Conservation (phyloP, 352 stramenopile species). For the Achlya hypogyna region DNA sequence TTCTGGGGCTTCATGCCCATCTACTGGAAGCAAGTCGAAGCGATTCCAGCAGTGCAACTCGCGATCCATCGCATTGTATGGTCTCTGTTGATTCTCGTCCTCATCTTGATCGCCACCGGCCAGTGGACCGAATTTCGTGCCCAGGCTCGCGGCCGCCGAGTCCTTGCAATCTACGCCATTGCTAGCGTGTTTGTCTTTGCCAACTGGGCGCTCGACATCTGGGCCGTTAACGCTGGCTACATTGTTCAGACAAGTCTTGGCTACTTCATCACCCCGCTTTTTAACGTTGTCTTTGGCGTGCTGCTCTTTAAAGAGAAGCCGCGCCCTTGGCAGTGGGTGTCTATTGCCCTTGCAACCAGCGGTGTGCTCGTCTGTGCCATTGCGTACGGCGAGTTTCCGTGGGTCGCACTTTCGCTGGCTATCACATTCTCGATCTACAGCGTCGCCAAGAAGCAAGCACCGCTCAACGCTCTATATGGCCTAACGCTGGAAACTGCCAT, state of each 20-base stretch:
- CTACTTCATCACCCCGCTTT: constrained; percentile 14
- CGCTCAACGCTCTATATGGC: neutral
- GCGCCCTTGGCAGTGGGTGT: neutral
- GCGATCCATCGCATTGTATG: constrained; percentile 5
- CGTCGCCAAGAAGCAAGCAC: constrained; percentile 9
- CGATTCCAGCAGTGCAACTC: constrained; percentile 1
- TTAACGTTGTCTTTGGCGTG: constrained; percentile 9
- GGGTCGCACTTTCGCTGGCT: neutral
- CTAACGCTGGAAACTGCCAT: constrained; percentile 6
- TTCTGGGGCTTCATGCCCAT: constrained; percentile 10
- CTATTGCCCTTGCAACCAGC: neutral
- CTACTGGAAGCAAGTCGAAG: constrained; percentile 16
- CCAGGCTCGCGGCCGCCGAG: neutral
- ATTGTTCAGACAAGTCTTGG: constrained; percentile 11
- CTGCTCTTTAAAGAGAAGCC: neutral
- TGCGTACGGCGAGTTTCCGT: neutral
- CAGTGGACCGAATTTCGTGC: neutral
- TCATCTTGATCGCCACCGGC: neutral
- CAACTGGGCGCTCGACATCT: neutral
- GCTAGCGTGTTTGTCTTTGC: neutral
- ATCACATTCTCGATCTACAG: constrained; percentile 15
- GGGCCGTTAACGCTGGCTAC: constrained; percentile 9
- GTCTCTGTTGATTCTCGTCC: neutral
- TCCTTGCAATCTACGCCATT: neutral
- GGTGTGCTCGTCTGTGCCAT: neutral